A percentile compares a stretch with the other conserved stretches of the same genome.
phyloP scores from a whole-genome alignment of 2,329 filamentous ascomycete species.

The Penicillium sp. region DNA sequence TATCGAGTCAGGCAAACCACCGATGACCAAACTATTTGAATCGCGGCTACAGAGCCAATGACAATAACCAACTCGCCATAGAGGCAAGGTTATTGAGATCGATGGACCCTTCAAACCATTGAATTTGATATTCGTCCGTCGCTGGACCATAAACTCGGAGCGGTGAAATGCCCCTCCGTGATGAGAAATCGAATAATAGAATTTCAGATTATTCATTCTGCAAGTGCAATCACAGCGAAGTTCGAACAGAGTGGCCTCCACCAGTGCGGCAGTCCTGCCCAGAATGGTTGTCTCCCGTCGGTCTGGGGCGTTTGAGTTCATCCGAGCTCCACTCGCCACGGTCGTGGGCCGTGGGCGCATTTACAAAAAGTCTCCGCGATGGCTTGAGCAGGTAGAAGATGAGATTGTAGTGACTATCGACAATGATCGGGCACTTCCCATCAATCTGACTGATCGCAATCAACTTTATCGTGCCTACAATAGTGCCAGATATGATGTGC shows the following conservation, averaged over 20 bases:
- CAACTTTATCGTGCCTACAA: background rate
- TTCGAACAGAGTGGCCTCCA: background rate
- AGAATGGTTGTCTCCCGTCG: conserved; percentile 27
- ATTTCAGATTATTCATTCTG: conserved; percentile 4
- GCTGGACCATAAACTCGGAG: background rate
- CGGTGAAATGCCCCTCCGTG: conserved; percentile 18
- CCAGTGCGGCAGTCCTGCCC: conserved; percentile 28
- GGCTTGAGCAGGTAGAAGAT: background rate
- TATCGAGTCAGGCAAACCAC: background rate
- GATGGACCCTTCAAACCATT: background rate
- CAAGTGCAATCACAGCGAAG: background rate
- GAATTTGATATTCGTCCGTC: background rate
- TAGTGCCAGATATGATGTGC: background rate
- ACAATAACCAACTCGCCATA: background rate
- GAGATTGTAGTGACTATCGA: background rate
- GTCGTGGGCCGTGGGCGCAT: background rate
- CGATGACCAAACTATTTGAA: conserved; percentile 39
- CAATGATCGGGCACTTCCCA: background rate
- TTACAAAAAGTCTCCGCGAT: conserved; percentile 5
- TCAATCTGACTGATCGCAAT: background rate
- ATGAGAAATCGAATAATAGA: conserved; percentile 23
- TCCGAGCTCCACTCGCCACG: conserved; percentile 22
- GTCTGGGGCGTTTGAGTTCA: conserved; percentile 17
- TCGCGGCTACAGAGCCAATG: background rate
- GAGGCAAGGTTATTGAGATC: background rate